Evolutionary conservation across 139 green algal species (phyloP).

Genomic region (Chlamydomonas eustigma): DNA sequence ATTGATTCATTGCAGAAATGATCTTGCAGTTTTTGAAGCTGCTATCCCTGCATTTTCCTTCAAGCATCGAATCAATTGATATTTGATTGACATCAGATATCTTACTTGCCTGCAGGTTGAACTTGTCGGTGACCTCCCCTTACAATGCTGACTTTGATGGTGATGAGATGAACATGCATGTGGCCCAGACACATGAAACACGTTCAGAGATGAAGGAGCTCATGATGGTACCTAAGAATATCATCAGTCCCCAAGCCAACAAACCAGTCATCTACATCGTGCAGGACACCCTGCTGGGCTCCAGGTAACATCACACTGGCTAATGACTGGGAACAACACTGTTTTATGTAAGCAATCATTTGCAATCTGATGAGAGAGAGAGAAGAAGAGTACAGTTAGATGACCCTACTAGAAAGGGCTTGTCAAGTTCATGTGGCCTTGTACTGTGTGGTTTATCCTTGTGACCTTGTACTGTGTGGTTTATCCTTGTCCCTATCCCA

Average conservation of each 20-base stretch:
- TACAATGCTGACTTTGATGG: slow-evolving; percentile 99
- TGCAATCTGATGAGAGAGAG: too few species aligned
- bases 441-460: too few species aligned
- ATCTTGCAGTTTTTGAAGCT: too few species aligned
- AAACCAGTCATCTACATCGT: slow-evolving; percentile 99
- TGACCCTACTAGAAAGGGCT: too few species aligned
- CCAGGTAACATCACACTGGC: neutral
- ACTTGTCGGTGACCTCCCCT: slow-evolving; percentile 94
- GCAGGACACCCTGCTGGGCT: slow-evolving; percentile 92
- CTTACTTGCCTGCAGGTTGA: slow-evolving; percentile 70
- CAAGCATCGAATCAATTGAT: neutral
- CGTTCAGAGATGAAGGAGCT: slow-evolving; percentile 92
- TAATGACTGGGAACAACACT: too few species aligned
- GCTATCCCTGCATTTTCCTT: too few species aligned
- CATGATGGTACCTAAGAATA: slow-evolving; percentile 97
- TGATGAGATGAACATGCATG: slow-evolving; percentile 99
- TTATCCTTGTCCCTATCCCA: neutral
- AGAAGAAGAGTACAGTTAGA: too few species aligned
- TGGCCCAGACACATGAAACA: slow-evolving; percentile 87
- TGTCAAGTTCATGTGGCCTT: too few species aligned
- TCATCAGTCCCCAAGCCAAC: slow-evolving; percentile 95
- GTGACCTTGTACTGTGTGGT: too few species aligned
- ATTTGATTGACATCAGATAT: neutral
- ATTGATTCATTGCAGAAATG: too few species aligned
- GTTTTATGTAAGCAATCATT: too few species aligned